These are phyloP conservation scores for Phytopythium litorale DNA, from an alignment of 352 stramenopile species.

Conservation along the genomic window DNA sequence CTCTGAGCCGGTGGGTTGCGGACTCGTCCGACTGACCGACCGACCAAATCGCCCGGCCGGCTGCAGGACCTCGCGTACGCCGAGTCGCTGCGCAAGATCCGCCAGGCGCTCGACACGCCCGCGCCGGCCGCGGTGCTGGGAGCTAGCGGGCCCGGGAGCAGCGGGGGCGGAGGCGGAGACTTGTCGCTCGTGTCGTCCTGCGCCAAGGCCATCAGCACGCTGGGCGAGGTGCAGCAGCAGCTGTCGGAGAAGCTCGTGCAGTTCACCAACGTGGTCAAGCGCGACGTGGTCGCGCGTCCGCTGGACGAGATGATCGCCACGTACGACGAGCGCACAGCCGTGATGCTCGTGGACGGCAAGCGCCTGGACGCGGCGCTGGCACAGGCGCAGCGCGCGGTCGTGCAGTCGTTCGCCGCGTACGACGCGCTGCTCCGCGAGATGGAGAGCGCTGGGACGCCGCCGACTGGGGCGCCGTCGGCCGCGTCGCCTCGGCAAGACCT, in stretches of 20 bases:
- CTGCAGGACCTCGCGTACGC: conserved; percentile 65
- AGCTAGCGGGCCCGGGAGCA: not conserved
- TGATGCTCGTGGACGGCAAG: conserved; percentile 53
- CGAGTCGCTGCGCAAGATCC: conserved; percentile 61
- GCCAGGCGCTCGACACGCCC: conserved; percentile 44
- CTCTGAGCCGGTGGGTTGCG: not conserved
- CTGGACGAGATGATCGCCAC: conserved; percentile 70
- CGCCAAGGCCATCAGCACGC: conserved; percentile 49
- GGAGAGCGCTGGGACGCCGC: conserved; percentile 22
- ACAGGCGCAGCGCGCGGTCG: conserved; percentile 49
- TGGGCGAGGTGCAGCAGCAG: conserved; percentile 75
- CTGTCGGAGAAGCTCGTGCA: conserved; percentile 73
- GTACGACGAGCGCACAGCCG: conserved; percentile 49
- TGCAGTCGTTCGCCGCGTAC: conserved; percentile 55
- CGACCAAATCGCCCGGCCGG: too few relatives aligned
- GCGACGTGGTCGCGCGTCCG: conserved; percentile 61
- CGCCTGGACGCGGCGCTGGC: conserved; percentile 50
- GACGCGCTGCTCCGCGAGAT: conserved; percentile 57
- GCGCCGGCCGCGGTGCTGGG: not conserved
- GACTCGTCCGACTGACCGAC: not conserved
- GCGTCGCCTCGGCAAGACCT: conserved; percentile 30
- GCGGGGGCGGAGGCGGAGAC: conserved; percentile 6
- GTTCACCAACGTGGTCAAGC: conserved; percentile 65
- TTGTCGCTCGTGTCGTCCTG: conserved; percentile 45
- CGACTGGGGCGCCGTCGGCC: not conserved